phyloP scores from a whole-genome alignment of 306 rosid species.

The Adenanthera pavonina region DNA sequence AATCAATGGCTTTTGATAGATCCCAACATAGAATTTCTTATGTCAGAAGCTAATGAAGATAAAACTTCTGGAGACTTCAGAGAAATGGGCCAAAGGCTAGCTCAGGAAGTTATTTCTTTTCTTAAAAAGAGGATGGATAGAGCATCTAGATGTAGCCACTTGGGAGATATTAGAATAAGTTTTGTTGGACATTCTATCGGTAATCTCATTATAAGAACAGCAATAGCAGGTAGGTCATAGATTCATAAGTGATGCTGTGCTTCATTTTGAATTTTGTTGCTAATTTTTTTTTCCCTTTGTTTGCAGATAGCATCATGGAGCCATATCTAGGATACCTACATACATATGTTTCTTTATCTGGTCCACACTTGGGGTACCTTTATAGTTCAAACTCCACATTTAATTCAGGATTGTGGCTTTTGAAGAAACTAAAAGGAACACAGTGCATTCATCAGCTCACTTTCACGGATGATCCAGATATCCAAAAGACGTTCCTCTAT shows the following conservation, averaged over 20 bases:
- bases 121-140: slow-evolving; percentile 80
- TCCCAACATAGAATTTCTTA: slow-evolving; percentile 78
- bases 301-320: slow-evolving; percentile 81
- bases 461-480: slow-evolving; percentile 83
- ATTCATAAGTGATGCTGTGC: slow-evolving; percentile 31
- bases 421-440: slow-evolving; percentile 82
- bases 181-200: slow-evolving; percentile 95
- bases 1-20: slow-evolving; percentile 91
- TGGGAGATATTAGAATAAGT: slow-evolving; percentile 74
- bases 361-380: slow-evolving; percentile 93
- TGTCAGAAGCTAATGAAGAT: slow-evolving; percentile 88
- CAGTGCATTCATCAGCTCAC: slow-evolving; percentile 94
- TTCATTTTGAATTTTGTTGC: slow-evolving; percentile 35
- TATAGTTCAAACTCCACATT: slow-evolving; percentile 90
- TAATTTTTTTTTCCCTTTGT: slow-evolving; percentile 28
- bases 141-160: slow-evolving; percentile 58
- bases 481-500: slow-evolving; percentile 78
- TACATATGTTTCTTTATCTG: slow-evolving; percentile 83
- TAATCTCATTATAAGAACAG: slow-evolving; percentile 81
- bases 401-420: slow-evolving; percentile 88
- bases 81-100: slow-evolving; percentile 90
- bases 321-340: slow-evolving; percentile 72
- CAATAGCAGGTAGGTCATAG: slow-evolving; percentile 65
- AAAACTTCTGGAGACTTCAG: slow-evolving; percentile 92
- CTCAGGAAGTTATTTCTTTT: slow-evolving; percentile 79